A percentile compares a stretch with the other conserved stretches of the same genome.
phyloP scores from a whole-genome alignment of 306 rosid genomes.

The Citrullus colocynthis region DNA sequence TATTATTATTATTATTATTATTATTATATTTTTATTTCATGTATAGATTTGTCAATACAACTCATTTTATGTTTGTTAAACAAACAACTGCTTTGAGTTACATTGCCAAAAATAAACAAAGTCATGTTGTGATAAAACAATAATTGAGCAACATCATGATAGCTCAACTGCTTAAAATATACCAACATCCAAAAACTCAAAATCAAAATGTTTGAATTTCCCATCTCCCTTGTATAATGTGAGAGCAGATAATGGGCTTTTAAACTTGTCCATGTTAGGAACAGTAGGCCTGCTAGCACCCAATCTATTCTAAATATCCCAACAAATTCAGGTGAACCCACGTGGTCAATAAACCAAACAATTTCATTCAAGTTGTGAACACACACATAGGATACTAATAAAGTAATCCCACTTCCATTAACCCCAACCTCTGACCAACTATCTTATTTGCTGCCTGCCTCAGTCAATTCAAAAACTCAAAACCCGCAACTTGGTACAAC shows the following conservation, averaged over 20 bases:
- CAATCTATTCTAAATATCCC: neutral
- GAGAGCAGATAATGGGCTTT: neutral
- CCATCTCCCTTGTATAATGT: neutral
- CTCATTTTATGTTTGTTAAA: neutral
- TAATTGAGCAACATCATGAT: no score
- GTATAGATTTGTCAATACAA: neutral
- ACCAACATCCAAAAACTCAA: no score
- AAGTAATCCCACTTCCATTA: neutral
- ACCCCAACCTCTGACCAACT: neutral
- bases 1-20: no score
- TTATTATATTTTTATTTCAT: no score
- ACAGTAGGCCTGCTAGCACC: neutral
- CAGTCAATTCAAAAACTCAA: neutral
- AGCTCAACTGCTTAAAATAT: no score
- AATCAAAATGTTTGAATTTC: no score
- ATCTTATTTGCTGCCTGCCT: constrained; percentile 1
- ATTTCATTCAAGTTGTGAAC: neutral
- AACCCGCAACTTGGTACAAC: neutral
- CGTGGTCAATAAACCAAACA: neutral
- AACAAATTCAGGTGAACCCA: neutral
- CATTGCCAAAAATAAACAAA: no score
- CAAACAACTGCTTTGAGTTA: neutral
- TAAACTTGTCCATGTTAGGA: neutral
- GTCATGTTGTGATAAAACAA: no score
- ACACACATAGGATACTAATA: neutral